A percentile compares a stretch with the other conserved stretches of the same genome.
phyloP scores from a whole-genome alignment of 2,329 filamentous ascomycete genomes.

The Salinomyces thailandicus region DNA sequence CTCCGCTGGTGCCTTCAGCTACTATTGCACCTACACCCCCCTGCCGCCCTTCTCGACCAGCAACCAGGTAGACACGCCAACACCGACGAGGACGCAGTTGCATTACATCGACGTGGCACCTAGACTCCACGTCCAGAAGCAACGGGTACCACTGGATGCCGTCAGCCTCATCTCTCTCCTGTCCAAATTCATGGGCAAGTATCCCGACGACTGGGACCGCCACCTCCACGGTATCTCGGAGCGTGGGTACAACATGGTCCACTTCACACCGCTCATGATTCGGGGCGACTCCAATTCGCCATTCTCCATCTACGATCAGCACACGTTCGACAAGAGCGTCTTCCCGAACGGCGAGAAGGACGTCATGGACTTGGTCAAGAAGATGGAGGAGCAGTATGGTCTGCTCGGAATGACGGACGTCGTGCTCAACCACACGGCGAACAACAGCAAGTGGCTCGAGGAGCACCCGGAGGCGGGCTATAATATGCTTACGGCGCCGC shows the following conservation, averaged over 20 bases:
- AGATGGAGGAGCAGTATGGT: conserved; percentile 74
- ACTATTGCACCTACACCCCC: conserved; percentile 85
- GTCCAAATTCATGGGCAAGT: conserved; percentile 96
- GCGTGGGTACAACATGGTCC: conserved; percentile 96
- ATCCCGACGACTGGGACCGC: conserved; percentile 79
- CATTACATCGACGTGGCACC: conserved; percentile 96
- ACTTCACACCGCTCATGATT: conserved; percentile 88
- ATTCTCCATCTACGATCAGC: conserved; percentile 91
- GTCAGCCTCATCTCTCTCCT: conserved; percentile 88
- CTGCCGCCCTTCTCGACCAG: conserved; percentile 62
- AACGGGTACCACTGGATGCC: conserved; percentile 69
- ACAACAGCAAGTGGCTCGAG: conserved; percentile 89
- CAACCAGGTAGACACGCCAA: conserved; percentile 37
- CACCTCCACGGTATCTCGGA: conserved; percentile 81
- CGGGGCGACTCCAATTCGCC: conserved; percentile 88
- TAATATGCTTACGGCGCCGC: conserved; percentile 80
- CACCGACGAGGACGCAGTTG: conserved; percentile 51
- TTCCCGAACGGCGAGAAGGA: conserved; percentile 83
- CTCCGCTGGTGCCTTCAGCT: conserved; percentile 78
- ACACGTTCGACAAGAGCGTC: conserved; percentile 67
- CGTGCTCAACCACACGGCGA: conserved; percentile 93
- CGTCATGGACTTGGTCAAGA: conserved; percentile 62
- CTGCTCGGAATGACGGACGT: conserved; percentile 88
- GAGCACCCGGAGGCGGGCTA: conserved; percentile 94
- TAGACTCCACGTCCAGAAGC: conserved; percentile 60